Evolutionary conservation across 2,329 filamentous ascomycete species (phyloP).

Genomic region (Fusarium liriodendri): DNA sequence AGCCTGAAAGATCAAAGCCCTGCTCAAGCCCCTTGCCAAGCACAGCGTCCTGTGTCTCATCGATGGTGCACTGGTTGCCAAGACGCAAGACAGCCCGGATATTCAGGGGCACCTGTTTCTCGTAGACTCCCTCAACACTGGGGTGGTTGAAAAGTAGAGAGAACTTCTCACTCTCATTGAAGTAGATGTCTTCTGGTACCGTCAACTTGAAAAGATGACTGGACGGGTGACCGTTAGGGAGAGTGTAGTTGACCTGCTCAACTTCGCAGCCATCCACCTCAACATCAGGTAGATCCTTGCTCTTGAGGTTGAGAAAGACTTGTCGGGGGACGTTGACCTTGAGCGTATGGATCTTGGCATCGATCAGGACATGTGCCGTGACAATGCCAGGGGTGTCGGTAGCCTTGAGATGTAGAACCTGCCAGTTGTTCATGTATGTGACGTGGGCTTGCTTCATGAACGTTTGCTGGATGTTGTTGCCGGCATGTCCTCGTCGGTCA

Average conservation of each 20-base stretch:
- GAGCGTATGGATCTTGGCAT: conserved; percentile 87
- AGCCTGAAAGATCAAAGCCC: conserved; percentile 86
- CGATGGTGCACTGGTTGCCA: conserved; percentile 92
- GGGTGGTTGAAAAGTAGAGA: conserved; percentile 87
- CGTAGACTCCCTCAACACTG: conserved; percentile 97
- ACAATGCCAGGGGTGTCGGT: conserved; percentile 90
- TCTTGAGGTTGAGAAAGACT: conserved; percentile 92
- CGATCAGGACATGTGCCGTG: conserved; percentile 89
- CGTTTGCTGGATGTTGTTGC: conserved; percentile 70
- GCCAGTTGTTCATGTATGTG: conserved; percentile 94
- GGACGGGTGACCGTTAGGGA: conserved; percentile 95
- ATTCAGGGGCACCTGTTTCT: conserved; percentile 89
- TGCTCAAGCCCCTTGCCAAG: conserved; percentile 92
- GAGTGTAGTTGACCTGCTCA: conserved; percentile 91
- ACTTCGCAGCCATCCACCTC: conserved; percentile 87
- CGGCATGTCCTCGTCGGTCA: conserved; percentile 70
- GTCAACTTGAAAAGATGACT: conserved; percentile 94
- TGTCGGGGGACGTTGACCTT: conserved; percentile 91
- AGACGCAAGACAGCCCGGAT: conserved; percentile 89
- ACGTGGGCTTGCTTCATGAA: conserved; percentile 94
- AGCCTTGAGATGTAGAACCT: conserved; percentile 86
- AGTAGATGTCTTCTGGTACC: conserved; percentile 88
- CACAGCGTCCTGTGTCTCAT: conserved; percentile 89
- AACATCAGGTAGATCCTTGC: conserved; percentile 87
- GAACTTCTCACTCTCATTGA: conserved; percentile 86